Evolutionary conservation across 768 basidiomycete species (phyloP).

Genomic region (Russula brevipes): DNA sequence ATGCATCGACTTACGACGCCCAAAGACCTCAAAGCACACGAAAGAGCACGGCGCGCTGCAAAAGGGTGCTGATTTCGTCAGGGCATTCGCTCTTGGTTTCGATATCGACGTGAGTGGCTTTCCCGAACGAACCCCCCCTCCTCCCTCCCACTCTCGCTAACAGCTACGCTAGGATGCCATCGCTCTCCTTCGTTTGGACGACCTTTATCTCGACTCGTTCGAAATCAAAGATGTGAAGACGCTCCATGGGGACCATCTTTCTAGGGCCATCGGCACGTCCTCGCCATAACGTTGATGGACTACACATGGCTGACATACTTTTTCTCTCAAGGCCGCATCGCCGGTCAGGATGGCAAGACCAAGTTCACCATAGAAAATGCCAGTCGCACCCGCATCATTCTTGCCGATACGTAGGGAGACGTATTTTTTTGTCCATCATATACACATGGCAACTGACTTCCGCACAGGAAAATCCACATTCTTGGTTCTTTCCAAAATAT

Average conservation of each 20-base stretch:
- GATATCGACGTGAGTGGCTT: slow-evolving; percentile 72
- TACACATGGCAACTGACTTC: slow-evolving; percentile 7
- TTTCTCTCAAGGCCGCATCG: slow-evolving; percentile 72
- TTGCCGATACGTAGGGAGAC: slow-evolving; percentile 85
- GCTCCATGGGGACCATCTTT: slow-evolving; percentile 93
- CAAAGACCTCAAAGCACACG: slow-evolving; percentile 88
- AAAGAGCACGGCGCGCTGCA: slow-evolving; percentile 91
- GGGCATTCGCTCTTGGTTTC: slow-evolving; percentile 91
- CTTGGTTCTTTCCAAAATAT: slow-evolving; percentile 99
- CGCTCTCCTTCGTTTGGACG: slow-evolving; percentile 92
- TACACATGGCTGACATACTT: not conserved
- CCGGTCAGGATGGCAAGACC: slow-evolving; percentile 97
- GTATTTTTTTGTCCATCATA: slow-evolving; percentile 14
- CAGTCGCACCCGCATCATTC: slow-evolving; percentile 93
- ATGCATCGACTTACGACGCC: not conserved
- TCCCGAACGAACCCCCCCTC: not conserved
- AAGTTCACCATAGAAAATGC: slow-evolving; percentile 99
- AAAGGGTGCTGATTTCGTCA: slow-evolving; percentile 94
- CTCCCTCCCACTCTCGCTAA: slow-evolving; percentile 1
- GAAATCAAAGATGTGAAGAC: slow-evolving; percentile 99
- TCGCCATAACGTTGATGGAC: not conserved
- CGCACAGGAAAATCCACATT: slow-evolving; percentile 90
- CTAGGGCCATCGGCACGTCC: slow-evolving; percentile 84
- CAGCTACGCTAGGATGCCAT: slow-evolving; percentile 70
- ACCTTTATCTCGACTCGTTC: slow-evolving; percentile 96